Evolutionary conservation across 495 filamentous ascomycete genomes (phyloP), one percentile per base, ranked within the genome.

Genomic region (Penicillium angulare): DNA sequence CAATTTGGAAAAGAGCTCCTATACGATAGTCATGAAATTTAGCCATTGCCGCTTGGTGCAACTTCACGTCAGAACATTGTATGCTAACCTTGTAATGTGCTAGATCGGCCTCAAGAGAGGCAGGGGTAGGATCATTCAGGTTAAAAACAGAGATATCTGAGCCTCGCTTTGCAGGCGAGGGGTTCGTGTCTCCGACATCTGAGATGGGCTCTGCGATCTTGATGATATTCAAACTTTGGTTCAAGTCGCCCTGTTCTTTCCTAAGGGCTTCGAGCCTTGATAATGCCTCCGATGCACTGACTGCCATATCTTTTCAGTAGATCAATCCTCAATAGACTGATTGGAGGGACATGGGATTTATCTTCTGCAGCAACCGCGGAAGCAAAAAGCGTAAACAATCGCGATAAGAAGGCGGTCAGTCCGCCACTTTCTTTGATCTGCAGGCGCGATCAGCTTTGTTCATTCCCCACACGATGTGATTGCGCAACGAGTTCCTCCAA

Each of bases 1-100:
- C 22, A 98, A 81, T 71, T 97, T 97, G 34, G 89, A 86, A 69
- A 97, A 97, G 23, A 97, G 82, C 72, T 97, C 93, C 78, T 86
- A 52, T 41, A 10, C 10, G 9, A 49, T 8, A n/a, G 36, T 1
- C 8, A 42, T 13, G 29, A 38, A 29, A 20, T 7, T 20, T 18
- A 32, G 26, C 23, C n/a, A 18, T 26, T 33, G 26, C 22, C 10
- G 23, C 16, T 9, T 20, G n/a, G 26, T 6, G 1, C 15, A 31
- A 20, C 16, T 3, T 13, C 5, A 18, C 3, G 1, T 3, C n/a
- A 16, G 10, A 10, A 2, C 20, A 27, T 13, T 3, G 21, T 27
- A 39, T 9, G 18, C 31, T 18, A 57, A 84, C 84, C 58, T 87
- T 87, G 69, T 96, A 96, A 66, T 96, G 91, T 43, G 80, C 75